Base-by-base conservation (phyloP, 768 basidiomycete species). In the Suillus plorans region DNA sequence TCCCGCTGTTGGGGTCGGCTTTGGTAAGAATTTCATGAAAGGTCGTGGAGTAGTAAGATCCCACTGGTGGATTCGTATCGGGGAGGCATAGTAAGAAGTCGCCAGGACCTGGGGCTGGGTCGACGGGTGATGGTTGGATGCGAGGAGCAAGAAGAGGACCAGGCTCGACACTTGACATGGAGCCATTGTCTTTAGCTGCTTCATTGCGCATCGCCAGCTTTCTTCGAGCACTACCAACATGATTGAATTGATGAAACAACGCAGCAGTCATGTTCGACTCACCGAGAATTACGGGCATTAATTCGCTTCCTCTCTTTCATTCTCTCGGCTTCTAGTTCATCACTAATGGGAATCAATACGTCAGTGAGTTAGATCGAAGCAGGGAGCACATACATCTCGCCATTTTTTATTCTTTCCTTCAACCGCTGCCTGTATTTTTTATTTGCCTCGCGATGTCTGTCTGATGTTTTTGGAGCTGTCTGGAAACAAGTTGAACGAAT, bases 401-500 rank as follows among this genome's bases (percentile, higher is more conserved):
- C 58, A 42, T 59, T 59, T 14, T 59, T 39, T 59, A 59, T 42
- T 42, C 58, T 42, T 42, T 59, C 58, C 36, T 59, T 59, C 58
- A 59, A 5, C 25, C 41, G 39, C 18, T 59, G 58, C 8, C 58
- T 42, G 25, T 58, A 58, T 22, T 58, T 58, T 25, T 58, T 58
- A 10, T 58, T 58, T 18, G 57, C 57, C 39, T 58, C 39, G 2
- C 57, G 57, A 10, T 58, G 57, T 25, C 5, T 58, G 16, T 58
- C 22, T 41, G 57, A 39, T 25, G 37, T 41, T 25, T 58, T 58
- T 10, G 22, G 57, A 41, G 16, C 22, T 39, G 57, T 39, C 57
- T 58, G 16, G 14, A 41, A 10, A 58, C 22, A 41, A 58, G 16
- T 12, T 41, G 14, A 39, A 41, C 39, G 5, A 20, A 34, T 20